phyloP scores from a whole-genome alignment of 2,329 filamentous ascomycete genomes.

The Pochonia chlamydosporia region DNA sequence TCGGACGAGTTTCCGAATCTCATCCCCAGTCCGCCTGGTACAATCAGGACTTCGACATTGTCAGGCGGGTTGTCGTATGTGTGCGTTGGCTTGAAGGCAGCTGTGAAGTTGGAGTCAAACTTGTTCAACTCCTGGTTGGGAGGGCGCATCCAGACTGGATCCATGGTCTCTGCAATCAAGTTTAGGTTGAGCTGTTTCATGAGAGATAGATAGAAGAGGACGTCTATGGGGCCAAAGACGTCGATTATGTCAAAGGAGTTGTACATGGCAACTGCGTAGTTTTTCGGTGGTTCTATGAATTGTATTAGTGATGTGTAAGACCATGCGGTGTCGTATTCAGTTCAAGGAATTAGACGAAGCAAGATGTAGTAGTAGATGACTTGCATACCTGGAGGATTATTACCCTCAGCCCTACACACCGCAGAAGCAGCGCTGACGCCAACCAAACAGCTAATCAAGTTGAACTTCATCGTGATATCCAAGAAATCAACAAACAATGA shows the following conservation, averaged over 20 bases:
- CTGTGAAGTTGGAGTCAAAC: constrained; percentile 22
- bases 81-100: constrained; percentile 32
- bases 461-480: constrained; percentile 1
- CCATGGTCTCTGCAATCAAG: constrained; percentile 30
- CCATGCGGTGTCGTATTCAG: too few relatives aligned
- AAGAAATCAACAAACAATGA: too few relatives aligned
- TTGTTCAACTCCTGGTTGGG: constrained; percentile 12
- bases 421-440: neutral
- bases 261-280: constrained; percentile 7
- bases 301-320: neutral
- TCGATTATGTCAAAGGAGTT: constrained; percentile 17
- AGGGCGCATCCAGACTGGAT: constrained; percentile 30
- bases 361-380: too few relatives aligned
- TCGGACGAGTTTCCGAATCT: constrained; percentile 20
- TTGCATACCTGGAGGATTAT: too few relatives aligned
- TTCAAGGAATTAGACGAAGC: too few relatives aligned
- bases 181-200: constrained; percentile 28
- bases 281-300: constrained; percentile 1
- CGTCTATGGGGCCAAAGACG: constrained; percentile 38
- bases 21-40: constrained; percentile 55
- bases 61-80: constrained; percentile 46
- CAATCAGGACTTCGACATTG: constrained; percentile 48
- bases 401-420: neutral
- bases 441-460: neutral
- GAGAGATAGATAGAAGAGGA: constrained; percentile 32